Evolutionary conservation across 2,329 filamentous ascomycete species (phyloP).

Genomic region (Davidsoniella eucalypti): DNA sequence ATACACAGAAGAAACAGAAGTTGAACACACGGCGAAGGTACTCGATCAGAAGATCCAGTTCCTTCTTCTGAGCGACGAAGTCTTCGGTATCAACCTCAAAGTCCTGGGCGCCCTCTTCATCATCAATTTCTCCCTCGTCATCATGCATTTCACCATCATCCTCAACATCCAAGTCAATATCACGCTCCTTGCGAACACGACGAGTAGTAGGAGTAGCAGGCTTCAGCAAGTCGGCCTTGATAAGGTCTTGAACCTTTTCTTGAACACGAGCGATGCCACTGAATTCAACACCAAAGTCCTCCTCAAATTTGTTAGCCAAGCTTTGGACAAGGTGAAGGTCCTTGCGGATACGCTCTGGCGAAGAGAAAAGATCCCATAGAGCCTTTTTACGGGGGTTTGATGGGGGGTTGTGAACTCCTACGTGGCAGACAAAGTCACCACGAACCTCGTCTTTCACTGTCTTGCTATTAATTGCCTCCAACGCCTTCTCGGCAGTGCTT

Average conservation of each 20-base stretch:
- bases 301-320: constrained; percentile 69
- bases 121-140: constrained; percentile 60
- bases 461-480: constrained; percentile 93
- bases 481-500: constrained; percentile 64
- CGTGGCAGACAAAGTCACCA: constrained; percentile 93
- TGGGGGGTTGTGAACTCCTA: constrained; percentile 86
- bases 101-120: constrained; percentile 61
- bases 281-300: constrained; percentile 60
- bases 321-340: constrained; percentile 72
- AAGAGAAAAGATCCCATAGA: constrained; percentile 89
- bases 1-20: constrained; percentile 99
- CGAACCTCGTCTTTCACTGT: constrained; percentile 87
- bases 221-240: constrained; percentile 59
- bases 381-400: constrained; percentile 81
- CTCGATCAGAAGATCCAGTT: constrained; percentile 86
- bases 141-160: constrained; percentile 49
- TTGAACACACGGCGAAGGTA: constrained; percentile 94
- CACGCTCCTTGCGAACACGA: constrained; percentile 42
- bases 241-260: constrained; percentile 68
- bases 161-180: constrained; percentile 21
- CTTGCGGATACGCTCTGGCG: constrained; percentile 81
- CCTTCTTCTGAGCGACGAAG: constrained; percentile 83
- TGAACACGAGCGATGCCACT: constrained; percentile 70
- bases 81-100: constrained; percentile 86
- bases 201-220: constrained; percentile 40